These are phyloP conservation scores for Nepenthes alata DNA, from an alignment of 179 eudicot genomes.

Conservation along the genomic window DNA sequence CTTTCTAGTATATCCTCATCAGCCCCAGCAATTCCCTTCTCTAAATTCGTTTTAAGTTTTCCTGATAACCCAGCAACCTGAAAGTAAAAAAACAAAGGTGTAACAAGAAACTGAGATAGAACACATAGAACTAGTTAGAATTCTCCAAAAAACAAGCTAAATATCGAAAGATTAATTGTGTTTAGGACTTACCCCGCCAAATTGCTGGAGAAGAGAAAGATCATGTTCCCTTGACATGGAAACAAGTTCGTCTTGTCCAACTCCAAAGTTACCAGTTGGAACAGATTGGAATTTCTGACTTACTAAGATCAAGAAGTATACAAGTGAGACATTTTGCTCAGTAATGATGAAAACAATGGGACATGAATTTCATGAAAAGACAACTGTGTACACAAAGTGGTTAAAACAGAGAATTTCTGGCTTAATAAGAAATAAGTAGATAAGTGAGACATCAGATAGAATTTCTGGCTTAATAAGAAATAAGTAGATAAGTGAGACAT, in stretches of 20 bases:
- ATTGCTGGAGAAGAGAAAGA: conserved; percentile 32
- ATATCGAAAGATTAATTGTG: background rate
- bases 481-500: too few relatives aligned
- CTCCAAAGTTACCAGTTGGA: conserved; percentile 33
- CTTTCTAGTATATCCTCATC: conserved; percentile 50
- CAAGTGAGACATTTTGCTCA: background rate
- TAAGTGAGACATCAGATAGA: too few relatives aligned
- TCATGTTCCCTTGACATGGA: conserved; percentile 60
- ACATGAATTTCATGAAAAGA: too few relatives aligned
- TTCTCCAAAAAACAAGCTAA: background rate
- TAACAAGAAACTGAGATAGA: background rate
- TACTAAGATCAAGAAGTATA: background rate
- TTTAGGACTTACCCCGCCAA: conserved; percentile 41
- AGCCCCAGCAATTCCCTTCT: conserved; percentile 56
- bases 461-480: too few relatives aligned
- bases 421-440: too few relatives aligned
- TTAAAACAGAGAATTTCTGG: too few relatives aligned
- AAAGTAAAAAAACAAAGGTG: conserved; percentile 1
- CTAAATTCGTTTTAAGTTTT: conserved; percentile 43
- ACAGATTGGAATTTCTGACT: conserved; percentile 16
- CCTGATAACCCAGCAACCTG: conserved; percentile 55
- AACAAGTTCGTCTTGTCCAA: conserved; percentile 47
- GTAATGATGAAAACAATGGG: background rate
- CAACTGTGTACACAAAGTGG: too few relatives aligned
- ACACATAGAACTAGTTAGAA: too few relatives aligned